phyloP scores from a whole-genome alignment of 805 yeast genomes.

The Kodamaea sagamina region DNA sequence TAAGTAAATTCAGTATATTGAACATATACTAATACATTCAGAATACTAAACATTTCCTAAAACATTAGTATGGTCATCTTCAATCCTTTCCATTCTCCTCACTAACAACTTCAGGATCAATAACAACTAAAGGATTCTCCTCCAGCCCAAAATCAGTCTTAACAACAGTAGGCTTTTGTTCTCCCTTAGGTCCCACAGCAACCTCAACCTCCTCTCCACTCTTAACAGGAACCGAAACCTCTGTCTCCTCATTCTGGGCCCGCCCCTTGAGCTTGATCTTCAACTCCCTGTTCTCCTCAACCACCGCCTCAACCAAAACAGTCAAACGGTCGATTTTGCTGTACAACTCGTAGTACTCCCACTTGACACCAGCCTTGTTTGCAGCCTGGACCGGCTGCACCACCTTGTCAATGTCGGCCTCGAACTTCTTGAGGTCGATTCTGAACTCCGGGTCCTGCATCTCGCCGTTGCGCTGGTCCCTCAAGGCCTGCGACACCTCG shows the following conservation, averaged over 20 bases:
- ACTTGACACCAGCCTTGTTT: conserved; percentile 53
- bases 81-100: too few species aligned
- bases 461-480: conserved; percentile 64
- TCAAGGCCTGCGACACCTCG: conserved; percentile 40
- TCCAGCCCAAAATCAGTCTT: conserved; percentile 7
- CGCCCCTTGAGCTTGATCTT: conserved; percentile 7
- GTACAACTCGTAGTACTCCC: conserved; percentile 63
- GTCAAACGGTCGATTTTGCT: conserved; percentile 51
- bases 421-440: conserved; percentile 54
- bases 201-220: background rate
- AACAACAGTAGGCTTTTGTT: background rate
- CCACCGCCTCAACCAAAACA: conserved; percentile 38
- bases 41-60: too few species aligned
- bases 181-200: background rate
- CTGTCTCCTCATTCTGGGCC: background rate
- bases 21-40: too few species aligned
- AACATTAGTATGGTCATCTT: too few species aligned
- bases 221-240: background rate
- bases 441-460: conserved; percentile 66
- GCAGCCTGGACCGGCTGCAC: conserved; percentile 65
- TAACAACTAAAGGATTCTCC: conserved; percentile 7
- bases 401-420: conserved; percentile 45
- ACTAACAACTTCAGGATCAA: conserved; percentile 4
- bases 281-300: conserved; percentile 36
- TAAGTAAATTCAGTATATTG: too few species aligned